Evolutionary conservation across 1,139 yeast genomes (phyloP).

Genomic region (Pneumocystis canis): DNA sequence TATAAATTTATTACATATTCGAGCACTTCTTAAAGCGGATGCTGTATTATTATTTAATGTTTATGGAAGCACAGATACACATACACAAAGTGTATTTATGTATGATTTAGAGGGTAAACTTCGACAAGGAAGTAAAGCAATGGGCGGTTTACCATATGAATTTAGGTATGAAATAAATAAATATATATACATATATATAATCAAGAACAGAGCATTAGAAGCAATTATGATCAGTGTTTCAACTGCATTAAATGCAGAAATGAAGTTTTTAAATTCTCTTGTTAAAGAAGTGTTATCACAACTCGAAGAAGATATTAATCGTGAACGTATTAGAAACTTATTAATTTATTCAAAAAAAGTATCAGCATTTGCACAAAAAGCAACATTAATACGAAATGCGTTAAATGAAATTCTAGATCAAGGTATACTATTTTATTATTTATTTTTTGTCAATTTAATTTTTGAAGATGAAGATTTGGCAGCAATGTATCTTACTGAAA

Average conservation of each 20-base stretch:
- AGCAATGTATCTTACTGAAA: slow-evolving; percentile 59
- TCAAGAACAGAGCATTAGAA: slow-evolving; percentile 44
- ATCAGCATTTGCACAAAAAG: slow-evolving; percentile 70
- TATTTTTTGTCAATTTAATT: slow-evolving; percentile 36
- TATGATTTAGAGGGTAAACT: slow-evolving; percentile 75
- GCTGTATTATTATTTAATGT: slow-evolving; percentile 72
- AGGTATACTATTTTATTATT: slow-evolving; percentile 1
- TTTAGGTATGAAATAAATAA: slow-evolving; percentile 31
- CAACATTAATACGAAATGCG: slow-evolving; percentile 66
- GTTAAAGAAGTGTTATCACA: slow-evolving; percentile 71
- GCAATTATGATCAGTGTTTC: slow-evolving; percentile 73
- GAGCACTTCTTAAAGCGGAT: slow-evolving; percentile 72
- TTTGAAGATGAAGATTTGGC: slow-evolving; percentile 65
- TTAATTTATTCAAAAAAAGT: slow-evolving; percentile 69
- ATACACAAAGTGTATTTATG: slow-evolving; percentile 63
- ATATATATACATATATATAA: neutral
- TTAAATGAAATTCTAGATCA: slow-evolving; percentile 78
- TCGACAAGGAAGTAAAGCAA: slow-evolving; percentile 28
- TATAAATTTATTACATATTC: slow-evolving; percentile 67
- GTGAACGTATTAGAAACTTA: slow-evolving; percentile 65
- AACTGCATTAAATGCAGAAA: slow-evolving; percentile 70
- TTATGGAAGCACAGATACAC: slow-evolving; percentile 42
- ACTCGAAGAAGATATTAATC: slow-evolving; percentile 70
- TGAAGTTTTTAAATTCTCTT: slow-evolving; percentile 54
- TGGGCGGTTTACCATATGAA: slow-evolving; percentile 45